Percentiles rank a stretch among this genome's conserved stretches.
phyloP scores from a whole-genome alignment of 2,329 filamentous ascomycete genomes.

The Lithohypha guttulata region DNA sequence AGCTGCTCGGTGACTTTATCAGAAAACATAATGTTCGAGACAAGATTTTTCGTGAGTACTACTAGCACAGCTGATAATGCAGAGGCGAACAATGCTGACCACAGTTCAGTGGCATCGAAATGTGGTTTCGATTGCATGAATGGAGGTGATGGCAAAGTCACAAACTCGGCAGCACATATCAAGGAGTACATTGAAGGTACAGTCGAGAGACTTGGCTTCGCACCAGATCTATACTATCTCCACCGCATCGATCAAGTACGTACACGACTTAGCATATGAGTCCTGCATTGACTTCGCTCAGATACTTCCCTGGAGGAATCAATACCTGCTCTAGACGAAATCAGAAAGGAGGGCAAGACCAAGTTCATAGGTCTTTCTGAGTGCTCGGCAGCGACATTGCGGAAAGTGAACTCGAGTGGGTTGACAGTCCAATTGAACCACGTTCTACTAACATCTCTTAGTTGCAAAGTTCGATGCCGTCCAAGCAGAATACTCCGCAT shows the following conservation, averaged over 20 bases:
- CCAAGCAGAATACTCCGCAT: slow-evolving; percentile 38
- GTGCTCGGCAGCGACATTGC: slow-evolving; percentile 36
- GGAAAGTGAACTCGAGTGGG: slow-evolving; percentile 36
- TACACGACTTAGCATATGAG: not conserved
- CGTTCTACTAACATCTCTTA: slow-evolving; percentile 19
- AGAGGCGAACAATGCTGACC: not conserved
- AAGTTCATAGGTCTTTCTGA: slow-evolving; percentile 42
- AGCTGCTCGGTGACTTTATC: slow-evolving; percentile 41
- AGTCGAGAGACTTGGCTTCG: slow-evolving; percentile 38
- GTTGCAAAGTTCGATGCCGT: slow-evolving; percentile 39
- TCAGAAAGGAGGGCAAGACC: slow-evolving; percentile 38
- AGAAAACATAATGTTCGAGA: slow-evolving; percentile 41
- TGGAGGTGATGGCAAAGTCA: slow-evolving; percentile 29
- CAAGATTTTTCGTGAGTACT: slow-evolving; percentile 37
- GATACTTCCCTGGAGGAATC: slow-evolving; percentile 39
- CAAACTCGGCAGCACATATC: slow-evolving; percentile 39
- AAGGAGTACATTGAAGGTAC: slow-evolving; percentile 40
- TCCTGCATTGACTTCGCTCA: slow-evolving; percentile 11
- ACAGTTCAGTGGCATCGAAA: slow-evolving; percentile 39
- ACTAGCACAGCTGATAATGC: not conserved
- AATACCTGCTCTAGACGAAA: slow-evolving; percentile 36
- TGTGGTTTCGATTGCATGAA: slow-evolving; percentile 31
- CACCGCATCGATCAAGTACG: slow-evolving; percentile 37
- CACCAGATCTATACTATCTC: slow-evolving; percentile 38
- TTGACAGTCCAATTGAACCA: not conserved